Evolutionary conservation across 108 stramenopile genomes (phyloP).

Genomic region (Fragilaria crotonensis): DNA sequence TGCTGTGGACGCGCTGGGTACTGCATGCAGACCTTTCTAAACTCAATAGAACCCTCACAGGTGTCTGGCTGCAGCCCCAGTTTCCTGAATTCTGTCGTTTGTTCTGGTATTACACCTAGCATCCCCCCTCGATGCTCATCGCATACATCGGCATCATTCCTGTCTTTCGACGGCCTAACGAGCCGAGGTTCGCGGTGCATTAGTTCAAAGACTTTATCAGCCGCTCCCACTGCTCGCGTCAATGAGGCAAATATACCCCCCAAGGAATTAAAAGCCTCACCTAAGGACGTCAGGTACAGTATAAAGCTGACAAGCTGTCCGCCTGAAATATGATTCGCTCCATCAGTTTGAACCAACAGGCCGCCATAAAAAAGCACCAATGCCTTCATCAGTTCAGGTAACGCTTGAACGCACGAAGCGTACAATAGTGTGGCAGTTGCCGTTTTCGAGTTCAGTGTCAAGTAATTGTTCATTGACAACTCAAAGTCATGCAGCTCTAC

Average conservation of each 20-base stretch:
- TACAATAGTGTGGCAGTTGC: slow-evolving; percentile 60
- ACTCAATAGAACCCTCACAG: slow-evolving; percentile 32
- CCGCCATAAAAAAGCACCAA: slow-evolving; percentile 79
- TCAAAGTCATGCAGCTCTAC: slow-evolving; percentile 52
- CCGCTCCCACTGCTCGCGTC: slow-evolving; percentile 62
- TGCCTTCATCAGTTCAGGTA: slow-evolving; percentile 70
- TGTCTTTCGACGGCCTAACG: neutral
- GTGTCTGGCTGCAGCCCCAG: slow-evolving; percentile 30
- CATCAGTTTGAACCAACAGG: slow-evolving; percentile 40
- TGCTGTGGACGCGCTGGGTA: slow-evolving; percentile 56
- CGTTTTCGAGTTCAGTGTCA: slow-evolving; percentile 34
- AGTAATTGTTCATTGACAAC: slow-evolving; percentile 42
- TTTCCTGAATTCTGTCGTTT: slow-evolving; percentile 18
- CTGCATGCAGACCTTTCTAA: slow-evolving; percentile 41
- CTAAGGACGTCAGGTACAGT: slow-evolving; percentile 44
- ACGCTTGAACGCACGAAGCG: slow-evolving; percentile 39
- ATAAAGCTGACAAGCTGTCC: slow-evolving; percentile 63
- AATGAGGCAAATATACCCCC: slow-evolving; percentile 40
- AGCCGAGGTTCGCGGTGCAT: slow-evolving; percentile 46
- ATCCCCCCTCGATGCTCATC: neutral
- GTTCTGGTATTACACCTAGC: slow-evolving; percentile 30
- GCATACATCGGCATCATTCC: neutral
- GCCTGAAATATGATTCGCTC: slow-evolving; percentile 32
- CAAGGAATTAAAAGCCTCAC: slow-evolving; percentile 56
- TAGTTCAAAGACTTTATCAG: slow-evolving; percentile 58